phyloP scores from a whole-genome alignment of 1,139 yeast species.

The Suhomyces maxii region DNA sequence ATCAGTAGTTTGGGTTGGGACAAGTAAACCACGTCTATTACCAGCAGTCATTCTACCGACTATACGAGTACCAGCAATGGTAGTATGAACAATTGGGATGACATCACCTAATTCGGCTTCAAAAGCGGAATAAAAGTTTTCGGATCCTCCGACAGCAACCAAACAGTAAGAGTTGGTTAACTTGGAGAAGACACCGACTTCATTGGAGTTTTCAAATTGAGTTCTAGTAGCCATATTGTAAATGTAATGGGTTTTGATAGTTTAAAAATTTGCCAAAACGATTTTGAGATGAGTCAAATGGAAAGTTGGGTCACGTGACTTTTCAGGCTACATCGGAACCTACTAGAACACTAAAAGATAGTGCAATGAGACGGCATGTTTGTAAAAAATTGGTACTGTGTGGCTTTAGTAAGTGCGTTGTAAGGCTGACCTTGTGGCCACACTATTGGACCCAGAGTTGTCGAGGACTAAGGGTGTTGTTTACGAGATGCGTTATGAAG shows the following conservation, averaged over 20 bases:
- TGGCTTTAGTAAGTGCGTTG: background rate
- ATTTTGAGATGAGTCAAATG: slow-evolving; percentile 11
- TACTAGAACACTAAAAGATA: background rate
- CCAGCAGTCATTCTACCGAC: slow-evolving; percentile 99
- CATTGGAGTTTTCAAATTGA: slow-evolving; percentile 94
- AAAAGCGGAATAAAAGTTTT: slow-evolving; percentile 95
- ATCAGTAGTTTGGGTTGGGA: slow-evolving; percentile 98
- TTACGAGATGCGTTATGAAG: too few species aligned
- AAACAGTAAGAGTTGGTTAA: slow-evolving; percentile 94
- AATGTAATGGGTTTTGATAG: background rate
- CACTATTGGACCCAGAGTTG: background rate
- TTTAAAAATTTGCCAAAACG: slow-evolving; percentile 6
- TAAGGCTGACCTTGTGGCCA: background rate
- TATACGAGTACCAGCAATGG: slow-evolving; percentile 97
- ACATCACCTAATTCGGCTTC: slow-evolving; percentile 98
- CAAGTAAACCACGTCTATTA: slow-evolving; percentile 94
- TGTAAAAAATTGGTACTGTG: too few species aligned
- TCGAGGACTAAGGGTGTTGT: too few species aligned
- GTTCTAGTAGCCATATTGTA: slow-evolving; percentile 48
- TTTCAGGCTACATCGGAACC: background rate
- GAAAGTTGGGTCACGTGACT: slow-evolving; percentile 3
- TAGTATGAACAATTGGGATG: slow-evolving; percentile 93
- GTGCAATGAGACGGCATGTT: too few species aligned
- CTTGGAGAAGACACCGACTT: slow-evolving; percentile 96
- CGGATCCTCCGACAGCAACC: slow-evolving; percentile 97